Conservation (phyloP, 2,329 filamentous ascomycete species). For the Ophiostoma pallidulum region DNA sequence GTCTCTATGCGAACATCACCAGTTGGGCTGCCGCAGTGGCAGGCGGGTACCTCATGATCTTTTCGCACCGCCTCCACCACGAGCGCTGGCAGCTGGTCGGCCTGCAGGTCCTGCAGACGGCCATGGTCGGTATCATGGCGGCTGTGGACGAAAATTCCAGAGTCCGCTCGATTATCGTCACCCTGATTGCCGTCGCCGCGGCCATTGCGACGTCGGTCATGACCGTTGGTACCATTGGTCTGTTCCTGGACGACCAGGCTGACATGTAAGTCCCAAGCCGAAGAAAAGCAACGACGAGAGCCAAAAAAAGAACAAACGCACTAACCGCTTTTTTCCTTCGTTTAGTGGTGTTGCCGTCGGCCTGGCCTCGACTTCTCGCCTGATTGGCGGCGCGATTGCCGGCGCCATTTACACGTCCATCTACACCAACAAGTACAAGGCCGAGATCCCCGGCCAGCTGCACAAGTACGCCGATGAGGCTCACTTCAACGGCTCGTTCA, state of each 20-base stretch:
- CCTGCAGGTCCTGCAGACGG: conserved; percentile 24
- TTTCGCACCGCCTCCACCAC: conserved; percentile 20
- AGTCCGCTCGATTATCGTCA: conserved; percentile 24
- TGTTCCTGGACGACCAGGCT: conserved; percentile 26
- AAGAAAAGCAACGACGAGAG: no score
- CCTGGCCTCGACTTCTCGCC: conserved; percentile 25
- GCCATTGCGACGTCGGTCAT: conserved; percentile 23
- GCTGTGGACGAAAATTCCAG: conserved; percentile 24
- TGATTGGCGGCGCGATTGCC: conserved; percentile 27
- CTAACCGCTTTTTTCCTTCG: no score
- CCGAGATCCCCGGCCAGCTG: conserved; percentile 14
- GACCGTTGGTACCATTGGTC: conserved; percentile 25
- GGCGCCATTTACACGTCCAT: conserved; percentile 29
- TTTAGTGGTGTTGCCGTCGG: conserved; percentile 25
- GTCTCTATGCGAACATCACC: conserved; percentile 20
- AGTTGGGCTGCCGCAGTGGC: conserved; percentile 18
- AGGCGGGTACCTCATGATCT: conserved; percentile 21
- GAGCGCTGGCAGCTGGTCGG: conserved; percentile 24
- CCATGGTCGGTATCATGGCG: conserved; percentile 24
- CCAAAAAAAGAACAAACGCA: no score
- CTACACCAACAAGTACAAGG: conserved; percentile 22
- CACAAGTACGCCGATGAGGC: conserved; percentile 14
- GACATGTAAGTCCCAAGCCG: conserved; percentile 25
- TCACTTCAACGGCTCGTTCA: conserved; percentile 16
- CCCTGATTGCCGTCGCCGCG: conserved; percentile 21